Conservation (phyloP, 139 green algal genomes). For the Yamagishiella unicocca region DNA sequence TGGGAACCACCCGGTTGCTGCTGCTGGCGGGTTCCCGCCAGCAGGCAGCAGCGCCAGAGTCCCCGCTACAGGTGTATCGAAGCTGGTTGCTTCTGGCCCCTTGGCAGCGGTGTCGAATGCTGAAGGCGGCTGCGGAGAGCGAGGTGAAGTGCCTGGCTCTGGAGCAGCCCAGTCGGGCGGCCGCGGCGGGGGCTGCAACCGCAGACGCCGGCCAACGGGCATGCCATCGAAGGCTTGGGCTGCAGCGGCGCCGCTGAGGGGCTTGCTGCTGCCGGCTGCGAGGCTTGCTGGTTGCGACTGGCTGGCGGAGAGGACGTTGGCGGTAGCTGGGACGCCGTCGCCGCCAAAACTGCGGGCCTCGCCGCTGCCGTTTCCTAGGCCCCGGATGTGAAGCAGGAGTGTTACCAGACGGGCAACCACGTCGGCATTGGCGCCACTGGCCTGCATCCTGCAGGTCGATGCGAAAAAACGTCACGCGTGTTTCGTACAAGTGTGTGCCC, state of each 20-base stretch:
- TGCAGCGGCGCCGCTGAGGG: background rate
- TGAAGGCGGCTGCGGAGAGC: too few relatives aligned
- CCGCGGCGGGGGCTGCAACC: background rate
- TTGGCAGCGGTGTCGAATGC: too few relatives aligned
- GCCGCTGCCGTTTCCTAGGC: background rate
- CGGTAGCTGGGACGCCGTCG: background rate
- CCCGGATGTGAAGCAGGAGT: constrained; percentile 8
- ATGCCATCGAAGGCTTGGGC: background rate
- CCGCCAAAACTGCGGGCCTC: background rate
- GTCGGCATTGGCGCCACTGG: background rate
- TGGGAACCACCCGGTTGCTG: constrained; percentile 12
- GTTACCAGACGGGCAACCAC: background rate
- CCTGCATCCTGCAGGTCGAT: background rate
- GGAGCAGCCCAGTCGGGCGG: too few relatives aligned
- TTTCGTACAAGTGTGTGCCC: too few relatives aligned
- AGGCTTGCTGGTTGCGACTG: too few relatives aligned
- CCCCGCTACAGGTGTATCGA: too few relatives aligned
- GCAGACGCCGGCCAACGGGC: background rate
- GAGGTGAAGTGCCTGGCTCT: too few relatives aligned
- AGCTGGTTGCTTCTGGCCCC: too few relatives aligned
- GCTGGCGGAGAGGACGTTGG: too few relatives aligned
- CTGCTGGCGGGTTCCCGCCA: background rate
- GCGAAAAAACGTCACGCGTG: too few relatives aligned
- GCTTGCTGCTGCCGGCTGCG: too few relatives aligned
- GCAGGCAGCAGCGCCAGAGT: background rate